Evolutionary conservation across 2,329 filamentous ascomycete genomes (phyloP).

Genomic region (Truncatella angustata): DNA sequence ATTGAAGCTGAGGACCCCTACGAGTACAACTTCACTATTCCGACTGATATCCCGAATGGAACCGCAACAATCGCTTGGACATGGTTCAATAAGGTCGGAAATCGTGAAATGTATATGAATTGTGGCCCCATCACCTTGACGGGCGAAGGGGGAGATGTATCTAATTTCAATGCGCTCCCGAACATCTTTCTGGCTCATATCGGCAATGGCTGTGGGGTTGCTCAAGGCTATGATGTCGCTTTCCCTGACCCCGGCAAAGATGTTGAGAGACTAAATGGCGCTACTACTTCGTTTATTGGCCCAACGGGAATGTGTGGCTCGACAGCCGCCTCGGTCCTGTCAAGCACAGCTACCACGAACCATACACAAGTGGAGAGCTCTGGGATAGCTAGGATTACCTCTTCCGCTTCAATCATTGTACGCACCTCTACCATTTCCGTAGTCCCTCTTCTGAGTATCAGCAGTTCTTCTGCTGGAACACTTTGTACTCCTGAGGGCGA

Average conservation of each 20-base stretch:
- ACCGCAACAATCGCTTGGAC: slow-evolving; percentile 85
- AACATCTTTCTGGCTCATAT: slow-evolving; percentile 55
- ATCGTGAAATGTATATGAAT: slow-evolving; percentile 98
- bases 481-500: neutral
- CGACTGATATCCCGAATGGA: slow-evolving; percentile 68
- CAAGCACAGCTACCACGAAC: neutral
- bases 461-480: neutral
- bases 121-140: slow-evolving; percentile 74
- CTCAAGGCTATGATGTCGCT: neutral
- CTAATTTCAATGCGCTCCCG: slow-evolving; percentile 62
- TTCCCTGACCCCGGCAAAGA: neutral
- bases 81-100: slow-evolving; percentile 86
- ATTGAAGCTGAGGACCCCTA: slow-evolving; percentile 45
- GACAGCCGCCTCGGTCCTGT: neutral
- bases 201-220: neutral
- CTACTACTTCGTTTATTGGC: neutral
- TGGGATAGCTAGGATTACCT: neutral
- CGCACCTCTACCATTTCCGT: neutral
- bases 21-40: slow-evolving; percentile 70
- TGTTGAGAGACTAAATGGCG: neutral
- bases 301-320: neutral
- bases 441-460: neutral
- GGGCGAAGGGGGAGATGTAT: slow-evolving; percentile 44
- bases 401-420: neutral
- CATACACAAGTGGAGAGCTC: too few relatives aligned